phyloP scores from a whole-genome alignment of 2,329 filamentous ascomycete genomes.

The Botryotinia convoluta region DNA sequence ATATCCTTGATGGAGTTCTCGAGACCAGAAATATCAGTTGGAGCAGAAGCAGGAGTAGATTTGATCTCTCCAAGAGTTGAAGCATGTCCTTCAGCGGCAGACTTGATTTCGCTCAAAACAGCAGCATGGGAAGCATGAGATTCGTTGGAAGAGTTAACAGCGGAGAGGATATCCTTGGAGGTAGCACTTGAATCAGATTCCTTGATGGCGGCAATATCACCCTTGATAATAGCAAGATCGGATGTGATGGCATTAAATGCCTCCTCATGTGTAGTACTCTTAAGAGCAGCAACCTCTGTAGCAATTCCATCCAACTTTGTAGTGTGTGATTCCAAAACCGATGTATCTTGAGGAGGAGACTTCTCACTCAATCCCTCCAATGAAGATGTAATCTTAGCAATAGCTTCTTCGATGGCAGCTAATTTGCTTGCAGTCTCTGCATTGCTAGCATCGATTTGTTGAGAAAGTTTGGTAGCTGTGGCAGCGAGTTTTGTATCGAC shows the following conservation, averaged over 20 bases:
- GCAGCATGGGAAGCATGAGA: constrained; percentile 29
- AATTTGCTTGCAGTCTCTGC: constrained; percentile 30
- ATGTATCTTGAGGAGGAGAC: constrained; percentile 32
- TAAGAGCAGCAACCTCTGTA: constrained; percentile 30
- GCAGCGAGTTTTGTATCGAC: constrained; percentile 31
- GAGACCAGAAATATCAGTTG: constrained; percentile 25
- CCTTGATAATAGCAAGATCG: constrained; percentile 34
- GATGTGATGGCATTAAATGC: constrained; percentile 30
- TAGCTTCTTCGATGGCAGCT: constrained; percentile 32
- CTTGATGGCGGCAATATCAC: constrained; percentile 26
- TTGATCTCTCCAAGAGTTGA: constrained; percentile 18
- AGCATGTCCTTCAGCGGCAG: constrained; percentile 24
- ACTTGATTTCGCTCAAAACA: constrained; percentile 28
- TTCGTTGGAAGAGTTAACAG: constrained; percentile 29
- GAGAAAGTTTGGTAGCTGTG: constrained; percentile 30
- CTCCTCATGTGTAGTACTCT: constrained; percentile 26
- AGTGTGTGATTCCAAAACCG: constrained; percentile 28
- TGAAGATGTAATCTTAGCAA: constrained; percentile 32
- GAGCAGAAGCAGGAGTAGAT: constrained; percentile 23
- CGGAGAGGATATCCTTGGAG: constrained; percentile 27
- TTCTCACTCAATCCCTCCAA: constrained; percentile 32
- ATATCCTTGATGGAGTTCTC: constrained; percentile 21
- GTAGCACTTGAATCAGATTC: constrained; percentile 26
- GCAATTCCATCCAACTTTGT: constrained; percentile 32
- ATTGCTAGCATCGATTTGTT: constrained; percentile 29